Base-by-base conservation (phyloP, 116 monocot genomes). In the Iris pallida region DNA sequence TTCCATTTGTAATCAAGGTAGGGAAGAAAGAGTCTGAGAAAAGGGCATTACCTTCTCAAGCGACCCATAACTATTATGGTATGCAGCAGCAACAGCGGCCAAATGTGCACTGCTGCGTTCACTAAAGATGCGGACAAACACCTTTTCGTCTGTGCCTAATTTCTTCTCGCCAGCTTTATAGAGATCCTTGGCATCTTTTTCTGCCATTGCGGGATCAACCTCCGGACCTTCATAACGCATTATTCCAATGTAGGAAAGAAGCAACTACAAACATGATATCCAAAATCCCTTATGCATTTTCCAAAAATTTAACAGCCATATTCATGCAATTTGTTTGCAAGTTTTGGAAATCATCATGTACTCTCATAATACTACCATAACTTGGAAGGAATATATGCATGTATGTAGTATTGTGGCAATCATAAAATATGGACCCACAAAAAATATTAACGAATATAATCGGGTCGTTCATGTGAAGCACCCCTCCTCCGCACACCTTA, bases 81-180 rank as follows among this genome's bases (percentile, higher is more conserved):
- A 94, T 59, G 59, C 46, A 69, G 76, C 73, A 69, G 94, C 81
- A 46, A 86, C 78, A 30, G 94, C 80, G n/a, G 85, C 82, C 75
- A 94, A 53, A 44, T 94, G 94, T 30, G 87, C 78, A 6, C 81
- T 64, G 53, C 90, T 90, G 63, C 94, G 63, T 76, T 80, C 71
- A 66, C 80, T 79, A 59, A 94, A 94, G 55, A 90, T 79, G 19
- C 58, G 82, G 43, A 90, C 77, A 58, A 90, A 94, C 63, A 71
- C 49, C 46, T 76, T 78, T 68, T 94, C 90, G 63, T 94, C 94
- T 16, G 94, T 93, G 57, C 93, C 94, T 8, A 94, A 18, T 62
- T 76, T 81, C 71, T 79, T 93, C 78, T 93, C 93, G 14, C 93
- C 93, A 64, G 87, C 89, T 75, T 78, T 89, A 65, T 80, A 90